Percentiles rank a stretch among this genome's conserved stretches.
Evolutionary conservation across 495 filamentous ascomycete genomes (phyloP).

Genomic region (Daldinia vernicosa): DNA sequence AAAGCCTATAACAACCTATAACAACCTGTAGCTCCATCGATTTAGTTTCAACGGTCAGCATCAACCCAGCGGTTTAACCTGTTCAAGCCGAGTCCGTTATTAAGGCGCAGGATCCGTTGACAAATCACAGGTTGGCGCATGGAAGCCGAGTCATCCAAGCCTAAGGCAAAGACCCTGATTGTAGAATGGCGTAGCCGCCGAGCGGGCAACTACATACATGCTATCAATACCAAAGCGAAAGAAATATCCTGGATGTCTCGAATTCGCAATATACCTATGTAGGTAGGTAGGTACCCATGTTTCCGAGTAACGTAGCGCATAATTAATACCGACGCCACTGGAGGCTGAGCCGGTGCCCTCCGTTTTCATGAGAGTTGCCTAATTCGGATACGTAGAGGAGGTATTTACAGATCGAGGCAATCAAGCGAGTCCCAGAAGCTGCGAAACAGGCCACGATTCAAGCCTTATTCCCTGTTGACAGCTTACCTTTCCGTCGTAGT

Average conservation of each 20-base stretch:
- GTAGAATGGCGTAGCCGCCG: not conserved
- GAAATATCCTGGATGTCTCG: not conserved
- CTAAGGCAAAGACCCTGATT: not conserved
- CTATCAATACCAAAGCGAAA: not conserved
- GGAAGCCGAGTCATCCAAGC: not conserved
- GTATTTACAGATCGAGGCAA: constrained; percentile 1
- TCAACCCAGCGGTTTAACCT: not conserved
- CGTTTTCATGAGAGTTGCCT: constrained; percentile 13
- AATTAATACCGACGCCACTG: constrained; percentile 3
- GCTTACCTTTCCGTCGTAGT: not conserved
- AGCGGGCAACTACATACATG: not conserved
- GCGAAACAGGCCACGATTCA: constrained; percentile 6
- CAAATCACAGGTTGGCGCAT: constrained; percentile 10
- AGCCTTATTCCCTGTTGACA: constrained; percentile 9
- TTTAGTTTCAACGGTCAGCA: not conserved
- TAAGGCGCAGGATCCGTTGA: not conserved
- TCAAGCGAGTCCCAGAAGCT: not conserved
- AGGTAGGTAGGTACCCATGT: not conserved
- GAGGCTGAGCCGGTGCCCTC: constrained; percentile 10
- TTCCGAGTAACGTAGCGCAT: constrained; percentile 18
- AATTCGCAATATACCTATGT: not conserved
- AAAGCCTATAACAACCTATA: constrained; percentile 7
- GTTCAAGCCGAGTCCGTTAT: constrained; percentile 8
- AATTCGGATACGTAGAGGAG: constrained; percentile 18
- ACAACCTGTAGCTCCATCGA: constrained; percentile 9